Conservation (phyloP, 805 yeast genomes). For the Wickerhamiella azymoides region DNA sequence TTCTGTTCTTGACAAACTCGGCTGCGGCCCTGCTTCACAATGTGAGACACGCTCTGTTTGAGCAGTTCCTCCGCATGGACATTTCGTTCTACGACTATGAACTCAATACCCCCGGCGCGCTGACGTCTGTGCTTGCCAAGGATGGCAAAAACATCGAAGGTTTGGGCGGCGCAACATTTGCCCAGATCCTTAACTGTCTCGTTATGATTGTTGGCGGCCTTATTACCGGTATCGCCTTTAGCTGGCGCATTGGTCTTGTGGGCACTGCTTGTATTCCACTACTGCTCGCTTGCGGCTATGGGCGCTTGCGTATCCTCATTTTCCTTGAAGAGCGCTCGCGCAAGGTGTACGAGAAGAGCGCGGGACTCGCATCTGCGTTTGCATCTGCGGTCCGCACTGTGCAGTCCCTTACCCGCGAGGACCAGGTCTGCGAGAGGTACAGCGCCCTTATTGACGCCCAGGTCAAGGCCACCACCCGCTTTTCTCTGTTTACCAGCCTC, state of each 20-base stretch:
- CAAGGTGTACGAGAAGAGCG: slow-evolving; percentile 27
- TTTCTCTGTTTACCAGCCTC: slow-evolving; percentile 23
- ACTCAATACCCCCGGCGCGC: slow-evolving; percentile 27
- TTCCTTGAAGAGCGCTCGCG: slow-evolving; percentile 27
- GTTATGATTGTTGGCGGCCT: slow-evolving; percentile 29
- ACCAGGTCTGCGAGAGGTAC: slow-evolving; percentile 25
- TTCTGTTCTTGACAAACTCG: slow-evolving; percentile 19
- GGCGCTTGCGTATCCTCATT: slow-evolving; percentile 25
- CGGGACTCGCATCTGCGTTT: slow-evolving; percentile 29
- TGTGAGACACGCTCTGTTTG: slow-evolving; percentile 23
- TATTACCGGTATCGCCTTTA: slow-evolving; percentile 27
- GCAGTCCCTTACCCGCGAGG: slow-evolving; percentile 29
- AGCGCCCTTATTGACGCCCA: slow-evolving; percentile 21
- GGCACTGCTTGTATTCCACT: slow-evolving; percentile 28
- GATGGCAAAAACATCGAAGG: slow-evolving; percentile 30
- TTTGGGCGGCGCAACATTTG: slow-evolving; percentile 30
- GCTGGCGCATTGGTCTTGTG: slow-evolving; percentile 30
- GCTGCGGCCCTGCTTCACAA: slow-evolving; percentile 25
- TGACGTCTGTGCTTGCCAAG: slow-evolving; percentile 27
- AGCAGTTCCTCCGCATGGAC: slow-evolving; percentile 27
- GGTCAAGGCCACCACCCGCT: slow-evolving; percentile 20
- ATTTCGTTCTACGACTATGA: slow-evolving; percentile 26
- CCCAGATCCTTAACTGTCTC: slow-evolving; percentile 26
- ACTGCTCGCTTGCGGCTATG: slow-evolving; percentile 29
- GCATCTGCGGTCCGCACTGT: slow-evolving; percentile 30